Conservation (phyloP, 495 filamentous ascomycete species). For the Pseudevernia furfuracea region DNA sequence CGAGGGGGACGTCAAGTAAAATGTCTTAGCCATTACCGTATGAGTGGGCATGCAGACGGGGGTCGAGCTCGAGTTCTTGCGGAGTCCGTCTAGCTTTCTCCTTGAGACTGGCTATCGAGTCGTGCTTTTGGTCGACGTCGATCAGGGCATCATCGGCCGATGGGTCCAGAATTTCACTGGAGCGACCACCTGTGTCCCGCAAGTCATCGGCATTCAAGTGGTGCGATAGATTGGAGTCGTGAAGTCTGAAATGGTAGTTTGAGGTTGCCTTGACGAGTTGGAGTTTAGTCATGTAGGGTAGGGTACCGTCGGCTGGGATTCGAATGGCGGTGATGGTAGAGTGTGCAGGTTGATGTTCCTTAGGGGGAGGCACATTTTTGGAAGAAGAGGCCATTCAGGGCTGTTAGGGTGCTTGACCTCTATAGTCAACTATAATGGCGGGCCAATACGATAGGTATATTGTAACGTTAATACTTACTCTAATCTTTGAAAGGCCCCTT, state of each 20-base stretch:
- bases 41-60: background rate
- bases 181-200: background rate
- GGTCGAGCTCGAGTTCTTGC: background rate
- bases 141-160: background rate
- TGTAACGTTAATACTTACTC: background rate
- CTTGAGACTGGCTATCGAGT: background rate
- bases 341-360: background rate
- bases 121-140: background rate
- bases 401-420: background rate
- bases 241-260: background rate
- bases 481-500: background rate
- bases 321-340: slow-evolving; percentile 8
- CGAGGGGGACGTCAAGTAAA: background rate
- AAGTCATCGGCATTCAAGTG: background rate
- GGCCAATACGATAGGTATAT: background rate
- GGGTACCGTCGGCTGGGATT: slow-evolving; percentile 10
- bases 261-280: background rate
- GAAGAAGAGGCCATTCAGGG: background rate
- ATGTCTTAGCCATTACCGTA: background rate
- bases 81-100: background rate
- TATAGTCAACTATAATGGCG: background rate
- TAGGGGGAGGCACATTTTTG: background rate
- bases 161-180: background rate
- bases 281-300: background rate
- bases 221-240: background rate